Evolutionary conservation across 2,329 filamentous ascomycete species (phyloP).

Genomic region (Chrysoporthe cubensis): DNA sequence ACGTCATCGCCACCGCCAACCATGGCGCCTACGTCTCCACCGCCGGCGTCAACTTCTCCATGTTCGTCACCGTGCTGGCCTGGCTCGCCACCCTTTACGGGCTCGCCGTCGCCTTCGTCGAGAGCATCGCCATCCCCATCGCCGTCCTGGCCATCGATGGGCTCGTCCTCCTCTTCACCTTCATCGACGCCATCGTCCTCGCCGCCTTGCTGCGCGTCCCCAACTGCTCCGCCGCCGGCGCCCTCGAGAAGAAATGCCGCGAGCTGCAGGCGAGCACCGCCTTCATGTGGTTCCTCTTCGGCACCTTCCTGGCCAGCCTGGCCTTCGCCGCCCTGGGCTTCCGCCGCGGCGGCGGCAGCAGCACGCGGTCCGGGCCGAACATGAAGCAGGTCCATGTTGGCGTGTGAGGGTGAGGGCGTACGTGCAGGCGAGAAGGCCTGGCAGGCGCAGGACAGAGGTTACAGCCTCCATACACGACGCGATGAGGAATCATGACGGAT

Average conservation of each 20-base stretch:
- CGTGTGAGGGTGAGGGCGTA: slow-evolving; percentile 41
- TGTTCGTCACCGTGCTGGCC: slow-evolving; percentile 70
- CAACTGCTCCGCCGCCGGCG: slow-evolving; percentile 66
- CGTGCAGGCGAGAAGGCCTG: not conserved
- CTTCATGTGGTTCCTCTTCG: slow-evolving; percentile 81
- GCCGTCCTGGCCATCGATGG: slow-evolving; percentile 60
- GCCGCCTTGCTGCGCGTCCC: slow-evolving; percentile 70
- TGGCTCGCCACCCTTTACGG: slow-evolving; percentile 70
- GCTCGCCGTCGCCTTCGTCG: slow-evolving; percentile 58
- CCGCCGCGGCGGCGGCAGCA: slow-evolving; percentile 54
- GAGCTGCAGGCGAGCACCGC: slow-evolving; percentile 75
- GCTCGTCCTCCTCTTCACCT: slow-evolving; percentile 67
- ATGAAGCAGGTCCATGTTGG: slow-evolving; percentile 58
- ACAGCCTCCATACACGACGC: slow-evolving; percentile 13
- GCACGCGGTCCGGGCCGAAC: slow-evolving; percentile 50
- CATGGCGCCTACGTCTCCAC: slow-evolving; percentile 45
- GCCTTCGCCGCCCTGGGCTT: slow-evolving; percentile 59
- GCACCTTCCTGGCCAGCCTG: slow-evolving; percentile 59
- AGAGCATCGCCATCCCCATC: slow-evolving; percentile 55
- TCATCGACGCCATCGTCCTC: slow-evolving; percentile 71
- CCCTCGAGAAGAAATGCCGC: slow-evolving; percentile 66
- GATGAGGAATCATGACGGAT: slow-evolving; percentile 1
- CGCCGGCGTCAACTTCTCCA: slow-evolving; percentile 64
- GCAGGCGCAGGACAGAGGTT: not conserved
- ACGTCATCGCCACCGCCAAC: slow-evolving; percentile 58